Evolutionary conservation across 306 rosid genomes (phyloP).

Genomic region (Vigna radiata): DNA sequence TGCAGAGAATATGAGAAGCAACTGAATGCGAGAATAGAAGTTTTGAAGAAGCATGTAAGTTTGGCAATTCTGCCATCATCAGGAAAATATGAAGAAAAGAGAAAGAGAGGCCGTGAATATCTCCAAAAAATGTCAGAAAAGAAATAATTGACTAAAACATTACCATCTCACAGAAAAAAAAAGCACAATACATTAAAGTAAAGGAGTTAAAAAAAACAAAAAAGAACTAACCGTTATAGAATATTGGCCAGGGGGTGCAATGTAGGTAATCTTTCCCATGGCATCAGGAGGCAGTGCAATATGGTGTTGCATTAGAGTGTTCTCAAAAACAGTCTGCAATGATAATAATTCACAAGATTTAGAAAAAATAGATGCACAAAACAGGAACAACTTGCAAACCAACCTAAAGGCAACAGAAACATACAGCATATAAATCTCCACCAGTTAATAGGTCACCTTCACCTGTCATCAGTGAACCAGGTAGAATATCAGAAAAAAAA

Average conservation of each 20-base stretch:
- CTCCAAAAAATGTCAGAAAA: slow-evolving; percentile 2
- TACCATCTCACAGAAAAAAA: slow-evolving; percentile 27
- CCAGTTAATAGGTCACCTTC: slow-evolving; percentile 93
- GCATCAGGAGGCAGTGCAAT: slow-evolving; percentile 93
- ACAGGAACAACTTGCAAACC: slow-evolving; percentile 27
- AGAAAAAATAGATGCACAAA: slow-evolving; percentile 28
- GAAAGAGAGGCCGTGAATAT: slow-evolving; percentile 30
- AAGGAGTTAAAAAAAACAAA: not conserved
- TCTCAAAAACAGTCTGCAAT: slow-evolving; percentile 86
- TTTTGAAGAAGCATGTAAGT: slow-evolving; percentile 1
- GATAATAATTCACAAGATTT: slow-evolving; percentile 38
- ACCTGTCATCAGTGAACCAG: slow-evolving; percentile 59
- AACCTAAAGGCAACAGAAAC: slow-evolving; percentile 47
- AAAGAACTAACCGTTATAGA: slow-evolving; percentile 73
- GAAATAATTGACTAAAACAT: slow-evolving; percentile 11
- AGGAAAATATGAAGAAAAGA: slow-evolving; percentile 23
- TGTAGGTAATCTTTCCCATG: slow-evolving; percentile 92
- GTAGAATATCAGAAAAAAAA: slow-evolving; percentile 32
- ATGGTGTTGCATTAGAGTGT: slow-evolving; percentile 92
- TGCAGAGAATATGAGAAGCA: slow-evolving; percentile 26
- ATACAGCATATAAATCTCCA: slow-evolving; percentile 98
- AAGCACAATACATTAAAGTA: slow-evolving; percentile 9
- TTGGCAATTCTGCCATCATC: slow-evolving; percentile 18
- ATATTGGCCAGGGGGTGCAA: slow-evolving; percentile 97
- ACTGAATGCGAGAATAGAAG: slow-evolving; percentile 12